phyloP scores from a whole-genome alignment of 805 yeast genomes.

The Pichia paraexigua region DNA sequence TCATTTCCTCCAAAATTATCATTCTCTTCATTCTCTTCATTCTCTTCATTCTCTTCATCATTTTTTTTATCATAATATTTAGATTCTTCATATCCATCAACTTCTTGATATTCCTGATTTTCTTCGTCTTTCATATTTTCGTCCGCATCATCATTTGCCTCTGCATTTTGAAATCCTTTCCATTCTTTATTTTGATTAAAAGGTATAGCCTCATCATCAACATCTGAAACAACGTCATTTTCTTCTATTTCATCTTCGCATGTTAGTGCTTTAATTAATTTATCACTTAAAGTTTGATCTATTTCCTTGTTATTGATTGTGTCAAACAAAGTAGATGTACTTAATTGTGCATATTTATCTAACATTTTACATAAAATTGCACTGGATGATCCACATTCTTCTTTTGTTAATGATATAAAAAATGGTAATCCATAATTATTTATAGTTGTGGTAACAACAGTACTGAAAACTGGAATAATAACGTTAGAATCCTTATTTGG shows the following conservation, averaged over 20 bases:
- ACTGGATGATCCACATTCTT: constrained; percentile 51
- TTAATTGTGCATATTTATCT: constrained; percentile 36
- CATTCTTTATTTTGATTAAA: neutral
- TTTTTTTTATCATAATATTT: neutral
- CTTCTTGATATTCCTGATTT: neutral
- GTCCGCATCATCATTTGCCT: neutral
- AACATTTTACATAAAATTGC: constrained; percentile 51
- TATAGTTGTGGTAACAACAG: constrained; percentile 31
- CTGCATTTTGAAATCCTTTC: neutral
- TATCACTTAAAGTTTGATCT: constrained; percentile 14
- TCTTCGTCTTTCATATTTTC: neutral
- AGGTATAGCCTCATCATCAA: neutral
- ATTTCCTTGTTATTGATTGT: constrained; percentile 16
- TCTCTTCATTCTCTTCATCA: neutral
- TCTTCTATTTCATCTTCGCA: neutral
- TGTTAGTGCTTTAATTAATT: constrained; percentile 18
- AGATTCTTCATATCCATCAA: neutral
- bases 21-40: neutral
- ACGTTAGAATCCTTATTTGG: constrained; percentile 38
- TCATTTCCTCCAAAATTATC: neutral
- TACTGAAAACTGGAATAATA: constrained; percentile 54
- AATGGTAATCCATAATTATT: constrained; percentile 71
- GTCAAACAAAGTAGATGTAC: constrained; percentile 34
- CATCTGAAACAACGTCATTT: neutral
- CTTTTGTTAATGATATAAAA: constrained; percentile 48